A percentile compares a stretch with the other conserved stretches of the same genome.
Conservation (phyloP, 163 green algal species). For the Chloromonas sp. region DNA sequence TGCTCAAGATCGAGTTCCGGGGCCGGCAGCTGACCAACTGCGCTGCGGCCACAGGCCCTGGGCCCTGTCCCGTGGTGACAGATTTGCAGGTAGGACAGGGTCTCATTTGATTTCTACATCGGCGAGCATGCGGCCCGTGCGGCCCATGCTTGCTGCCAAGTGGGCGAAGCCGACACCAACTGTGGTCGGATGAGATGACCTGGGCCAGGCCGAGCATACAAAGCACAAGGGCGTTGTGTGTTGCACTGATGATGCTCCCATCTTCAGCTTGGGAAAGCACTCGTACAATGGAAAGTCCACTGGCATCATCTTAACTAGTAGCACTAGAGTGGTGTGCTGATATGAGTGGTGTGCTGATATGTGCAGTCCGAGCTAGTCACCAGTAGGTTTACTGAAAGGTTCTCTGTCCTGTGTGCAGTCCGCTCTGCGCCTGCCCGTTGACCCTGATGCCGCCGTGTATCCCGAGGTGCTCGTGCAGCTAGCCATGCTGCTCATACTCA, state of each 20-base stretch:
- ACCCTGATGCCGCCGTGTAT: constrained; percentile 20
- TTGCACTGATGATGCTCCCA: background rate
- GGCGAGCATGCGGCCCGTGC: too few relatives aligned
- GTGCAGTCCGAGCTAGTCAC: background rate
- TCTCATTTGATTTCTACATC: too few relatives aligned
- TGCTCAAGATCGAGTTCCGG: constrained; percentile 52
- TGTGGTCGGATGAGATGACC: background rate
- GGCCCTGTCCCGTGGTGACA: background rate
- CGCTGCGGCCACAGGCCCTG: background rate
- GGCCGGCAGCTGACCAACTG: constrained; percentile 19
- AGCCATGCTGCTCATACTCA: constrained; percentile 38
- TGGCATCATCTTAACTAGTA: background rate
- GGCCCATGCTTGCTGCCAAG: too few relatives aligned
- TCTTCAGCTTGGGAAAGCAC: background rate
- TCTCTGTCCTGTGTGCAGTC: constrained; percentile 19
- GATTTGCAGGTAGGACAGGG: background rate
- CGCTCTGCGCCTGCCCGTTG: constrained; percentile 35
- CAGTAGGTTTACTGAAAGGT: too few relatives aligned
- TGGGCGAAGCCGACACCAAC: too few relatives aligned
- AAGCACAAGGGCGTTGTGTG: background rate
- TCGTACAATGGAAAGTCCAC: background rate
- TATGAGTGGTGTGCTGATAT: background rate
- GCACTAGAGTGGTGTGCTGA: background rate
- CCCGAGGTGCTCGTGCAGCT: constrained; percentile 42
- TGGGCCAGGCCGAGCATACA: background rate